These are phyloP conservation scores for Holtermanniella nyarrowii DNA, from an alignment of 768 basidiomycete genomes.

Conservation along the genomic window DNA sequence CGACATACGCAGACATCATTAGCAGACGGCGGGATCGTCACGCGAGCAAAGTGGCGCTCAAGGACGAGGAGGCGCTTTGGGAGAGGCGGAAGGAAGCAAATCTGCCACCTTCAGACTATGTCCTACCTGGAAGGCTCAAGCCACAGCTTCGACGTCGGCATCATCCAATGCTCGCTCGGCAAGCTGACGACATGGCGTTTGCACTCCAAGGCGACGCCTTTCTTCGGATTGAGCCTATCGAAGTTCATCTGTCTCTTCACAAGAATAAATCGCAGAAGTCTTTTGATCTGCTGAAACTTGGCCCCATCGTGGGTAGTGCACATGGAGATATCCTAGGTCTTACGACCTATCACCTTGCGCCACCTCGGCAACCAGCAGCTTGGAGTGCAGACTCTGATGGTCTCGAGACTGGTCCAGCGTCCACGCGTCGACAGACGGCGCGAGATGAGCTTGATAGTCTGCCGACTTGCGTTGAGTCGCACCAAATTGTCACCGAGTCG, in stretches of 20 bases:
- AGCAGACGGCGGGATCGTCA: constrained; percentile 16
- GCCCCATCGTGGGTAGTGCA: constrained; percentile 14
- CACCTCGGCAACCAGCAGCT: too few species aligned
- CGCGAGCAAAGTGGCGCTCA: constrained; percentile 14
- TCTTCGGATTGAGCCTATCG: constrained; percentile 20
- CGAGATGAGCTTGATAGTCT: constrained; percentile 1
- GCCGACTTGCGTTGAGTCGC: constrained; percentile 6
- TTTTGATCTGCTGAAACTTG: constrained; percentile 20
- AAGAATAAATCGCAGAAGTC: constrained; percentile 3
- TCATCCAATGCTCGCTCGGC: constrained; percentile 2
- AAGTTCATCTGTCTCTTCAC: constrained; percentile 16
- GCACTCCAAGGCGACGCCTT: constrained; percentile 17
- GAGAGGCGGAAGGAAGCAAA: constrained; percentile 5
- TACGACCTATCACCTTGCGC: neutral
- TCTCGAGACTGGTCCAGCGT: neutral
- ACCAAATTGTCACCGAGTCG: constrained; percentile 15
- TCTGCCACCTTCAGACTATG: constrained; percentile 5
- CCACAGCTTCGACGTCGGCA: constrained; percentile 11
- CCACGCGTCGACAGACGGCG: too few species aligned
- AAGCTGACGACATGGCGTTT: constrained; percentile 18
- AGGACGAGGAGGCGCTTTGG: constrained; percentile 19
- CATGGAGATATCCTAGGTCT: constrained; percentile 21
- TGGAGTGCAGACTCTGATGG: neutral
- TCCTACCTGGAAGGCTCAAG: constrained; percentile 20
- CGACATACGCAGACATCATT: constrained; percentile 18